Evolutionary conservation across 768 basidiomycete species (phyloP).

Genomic region (Termitomyces sp.): DNA sequence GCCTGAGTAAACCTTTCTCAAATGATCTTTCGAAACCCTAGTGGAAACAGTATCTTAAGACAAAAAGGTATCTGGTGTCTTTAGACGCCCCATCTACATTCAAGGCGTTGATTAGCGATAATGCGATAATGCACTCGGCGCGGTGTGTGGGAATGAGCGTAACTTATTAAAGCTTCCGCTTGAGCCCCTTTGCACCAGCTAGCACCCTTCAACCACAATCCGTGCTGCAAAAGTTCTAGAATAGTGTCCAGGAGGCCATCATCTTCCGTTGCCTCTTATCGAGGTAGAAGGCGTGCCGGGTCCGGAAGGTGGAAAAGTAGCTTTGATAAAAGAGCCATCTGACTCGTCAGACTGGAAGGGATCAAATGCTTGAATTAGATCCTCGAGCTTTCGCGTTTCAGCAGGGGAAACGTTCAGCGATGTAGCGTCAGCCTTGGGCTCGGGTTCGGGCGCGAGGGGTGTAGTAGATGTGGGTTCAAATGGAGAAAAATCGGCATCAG

Average conservation of each 20-base stretch:
- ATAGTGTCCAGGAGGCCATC: not conserved
- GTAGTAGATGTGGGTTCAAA: not conserved
- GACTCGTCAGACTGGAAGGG: not conserved
- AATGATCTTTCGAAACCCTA: not conserved
- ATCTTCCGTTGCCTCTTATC: not conserved
- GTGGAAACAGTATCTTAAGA: too few species aligned
- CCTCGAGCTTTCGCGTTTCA: not conserved
- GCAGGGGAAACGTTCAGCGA: too few species aligned
- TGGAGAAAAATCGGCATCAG: not conserved
- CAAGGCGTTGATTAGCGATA: not conserved
- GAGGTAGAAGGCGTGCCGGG: not conserved
- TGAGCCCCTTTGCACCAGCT: not conserved
- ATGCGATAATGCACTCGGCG: too few species aligned
- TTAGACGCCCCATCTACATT: not conserved
- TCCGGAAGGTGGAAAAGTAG: not conserved
- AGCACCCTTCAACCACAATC: not conserved
- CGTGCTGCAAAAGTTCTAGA: not conserved
- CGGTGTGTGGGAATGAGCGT: not conserved
- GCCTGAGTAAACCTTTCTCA: conserved; percentile 16
- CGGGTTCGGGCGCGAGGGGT: not conserved
- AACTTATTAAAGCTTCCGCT: not conserved
- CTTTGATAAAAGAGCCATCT: not conserved
- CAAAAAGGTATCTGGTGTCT: not conserved
- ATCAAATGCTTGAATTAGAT: not conserved
- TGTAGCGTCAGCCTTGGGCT: not conserved